Conservation (phyloP, 371 early-diverging fungal genomes). For the Mucor circinelloides region DNA sequence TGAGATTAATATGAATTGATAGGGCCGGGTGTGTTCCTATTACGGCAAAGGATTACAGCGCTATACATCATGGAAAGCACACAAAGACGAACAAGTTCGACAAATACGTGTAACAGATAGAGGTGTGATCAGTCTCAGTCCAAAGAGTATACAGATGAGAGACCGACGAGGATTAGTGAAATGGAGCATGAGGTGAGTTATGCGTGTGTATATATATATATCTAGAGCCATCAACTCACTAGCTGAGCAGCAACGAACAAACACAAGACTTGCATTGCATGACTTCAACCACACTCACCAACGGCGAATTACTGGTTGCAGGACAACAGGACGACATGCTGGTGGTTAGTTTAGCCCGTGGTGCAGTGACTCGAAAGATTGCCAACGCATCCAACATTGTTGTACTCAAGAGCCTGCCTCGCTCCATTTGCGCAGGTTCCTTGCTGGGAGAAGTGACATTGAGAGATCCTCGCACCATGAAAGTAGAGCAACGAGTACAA, state of each 20-base stretch:
- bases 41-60: slow-evolving; percentile 61
- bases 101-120: slow-evolving; percentile 69
- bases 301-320: slow-evolving; percentile 69
- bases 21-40: slow-evolving; percentile 68
- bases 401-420: slow-evolving; percentile 66
- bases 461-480: slow-evolving; percentile 71
- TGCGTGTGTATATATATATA: no score
- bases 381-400: slow-evolving; percentile 62
- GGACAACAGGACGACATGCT: slow-evolving; percentile 68
- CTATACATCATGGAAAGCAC: slow-evolving; percentile 71
- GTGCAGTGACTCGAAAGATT: slow-evolving; percentile 54
- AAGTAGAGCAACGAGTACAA: slow-evolving; percentile 69
- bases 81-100: slow-evolving; percentile 64
- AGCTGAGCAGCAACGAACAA: slow-evolving; percentile 60
- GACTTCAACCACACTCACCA: slow-evolving; percentile 63
- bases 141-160: slow-evolving; percentile 67
- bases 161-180: slow-evolving; percentile 70
- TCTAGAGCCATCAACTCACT: no score
- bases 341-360: slow-evolving; percentile 70
- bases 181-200: slow-evolving; percentile 70
- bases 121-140: slow-evolving; percentile 70
- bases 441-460: slow-evolving; percentile 68
- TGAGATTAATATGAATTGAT: no score
- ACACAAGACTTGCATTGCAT: slow-evolving; percentile 69
- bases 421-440: slow-evolving; percentile 73